Evolutionary conservation across 2,329 filamentous ascomycete species (phyloP), one percentile per base, ranked within the genome.

Genomic region (Aspergillus candidus): DNA sequence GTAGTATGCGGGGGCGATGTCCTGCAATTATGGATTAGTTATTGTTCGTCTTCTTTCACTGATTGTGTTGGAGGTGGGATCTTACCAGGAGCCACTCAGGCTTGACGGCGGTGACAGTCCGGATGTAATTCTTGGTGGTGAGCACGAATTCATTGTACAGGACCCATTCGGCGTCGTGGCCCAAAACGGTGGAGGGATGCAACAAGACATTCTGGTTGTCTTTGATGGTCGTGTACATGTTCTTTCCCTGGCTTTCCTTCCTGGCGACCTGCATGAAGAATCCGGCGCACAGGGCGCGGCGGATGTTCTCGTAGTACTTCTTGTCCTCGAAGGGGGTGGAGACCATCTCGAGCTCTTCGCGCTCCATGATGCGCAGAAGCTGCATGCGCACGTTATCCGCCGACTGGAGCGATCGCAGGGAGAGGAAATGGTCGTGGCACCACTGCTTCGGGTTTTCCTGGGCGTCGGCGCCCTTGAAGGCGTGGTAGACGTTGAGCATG

Each of bases 251-350:
- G 40, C 80, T 81, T 61, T 97, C 89, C 63, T 86, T 88, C 81
- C 94, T 96, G 47, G 93, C 94, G 15, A 97, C 88, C 67, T 98
- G 93, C 93, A 98, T 98, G 77, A 98, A 98, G 77, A 98, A 98
- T 30, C 94, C 93, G 1, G 90, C 80, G 11, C 96, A 84, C 11
- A 98, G 78, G 7, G 93, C 91, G 32, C 89, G 83, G 35, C 91
- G 86, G 59, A 98, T 98, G 67, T 98, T 98, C 66, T 82, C 88
- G 70, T 97, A 98, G 74, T 98, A 98, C 62, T 94, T 88, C 75
- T 94, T 95, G 72, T 97, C 84, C 58, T 90, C 85, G 62, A 95
- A 97, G 0, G 86, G 79, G 0, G 91, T 97, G 41, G 86, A 93
- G 43, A 96, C 67, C 40, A 98, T 80, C 49, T 94, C 86, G 8